Evolutionary conservation across 176 grass and related monocot species (phyloP).

Genomic region (Typha latifolia): DNA sequence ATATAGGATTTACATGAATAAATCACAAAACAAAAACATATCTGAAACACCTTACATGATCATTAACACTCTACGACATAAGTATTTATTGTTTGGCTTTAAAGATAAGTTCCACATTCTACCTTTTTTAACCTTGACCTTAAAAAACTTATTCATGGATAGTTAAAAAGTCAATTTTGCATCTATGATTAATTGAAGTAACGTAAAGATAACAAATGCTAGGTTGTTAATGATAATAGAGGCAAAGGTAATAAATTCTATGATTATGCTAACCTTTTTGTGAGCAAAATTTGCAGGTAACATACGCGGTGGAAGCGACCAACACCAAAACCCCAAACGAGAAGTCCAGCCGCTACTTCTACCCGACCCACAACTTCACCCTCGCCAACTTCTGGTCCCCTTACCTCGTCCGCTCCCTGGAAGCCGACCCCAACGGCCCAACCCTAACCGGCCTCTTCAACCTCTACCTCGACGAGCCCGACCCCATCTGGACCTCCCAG

Average conservation of each 20-base stretch:
- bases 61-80: too few relatives aligned
- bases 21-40: too few relatives aligned
- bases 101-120: too few relatives aligned
- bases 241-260: not conserved
- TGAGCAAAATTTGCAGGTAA: not conserved
- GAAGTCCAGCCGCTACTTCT: conserved; percentile 34
- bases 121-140: too few relatives aligned
- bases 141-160: too few relatives aligned
- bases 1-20: too few relatives aligned
- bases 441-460: conserved; percentile 31
- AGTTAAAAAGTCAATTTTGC: too few relatives aligned
- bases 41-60: too few relatives aligned
- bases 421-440: conserved; percentile 17
- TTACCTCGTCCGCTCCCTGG: conserved; percentile 42
- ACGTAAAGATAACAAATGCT: too few relatives aligned
- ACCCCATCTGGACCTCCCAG: conserved; percentile 19
- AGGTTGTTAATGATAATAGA: too few relatives aligned
- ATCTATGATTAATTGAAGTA: too few relatives aligned
- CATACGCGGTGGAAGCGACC: not conserved
- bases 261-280: not conserved
- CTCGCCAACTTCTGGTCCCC: conserved; percentile 35
- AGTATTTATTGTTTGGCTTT: too few relatives aligned
- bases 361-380: conserved; percentile 33
- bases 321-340: not conserved
- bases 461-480: conserved; percentile 49